Evolutionary conservation across 2,329 filamentous ascomycete genomes (phyloP).

Genomic region (Nannizziopsis barbatae): DNA sequence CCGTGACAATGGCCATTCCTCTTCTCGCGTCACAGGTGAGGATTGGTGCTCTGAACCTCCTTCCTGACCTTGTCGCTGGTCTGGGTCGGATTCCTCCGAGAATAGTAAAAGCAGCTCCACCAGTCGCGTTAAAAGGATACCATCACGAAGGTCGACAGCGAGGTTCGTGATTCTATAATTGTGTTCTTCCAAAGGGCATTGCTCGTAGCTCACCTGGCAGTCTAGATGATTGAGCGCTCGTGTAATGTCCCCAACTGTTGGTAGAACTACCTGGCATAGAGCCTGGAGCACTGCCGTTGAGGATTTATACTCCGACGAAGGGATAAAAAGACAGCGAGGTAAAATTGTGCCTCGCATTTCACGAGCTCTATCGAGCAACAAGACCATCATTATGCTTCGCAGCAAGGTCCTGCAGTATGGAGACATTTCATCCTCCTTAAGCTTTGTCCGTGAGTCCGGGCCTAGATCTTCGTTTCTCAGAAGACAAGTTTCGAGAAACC

Average conservation of each 20-base stretch:
- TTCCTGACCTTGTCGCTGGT: constrained; percentile 20
- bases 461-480: constrained; percentile 45
- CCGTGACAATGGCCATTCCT: constrained; percentile 42
- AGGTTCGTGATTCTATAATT: constrained; percentile 49
- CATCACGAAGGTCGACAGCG: constrained; percentile 52
- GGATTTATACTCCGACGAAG: constrained; percentile 44
- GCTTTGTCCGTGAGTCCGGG: constrained; percentile 15
- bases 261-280: constrained; percentile 44
- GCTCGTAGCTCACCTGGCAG: constrained; percentile 45
- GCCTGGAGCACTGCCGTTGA: constrained; percentile 44
- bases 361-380: constrained; percentile 48
- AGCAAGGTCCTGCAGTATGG: constrained; percentile 47
- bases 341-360: constrained; percentile 23
- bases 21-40: constrained; percentile 23
- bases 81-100: constrained; percentile 24
- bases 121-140: constrained; percentile 48
- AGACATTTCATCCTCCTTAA: constrained; percentile 35
- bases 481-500: constrained; percentile 47
- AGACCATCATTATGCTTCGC: constrained; percentile 49
- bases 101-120: constrained; percentile 47
- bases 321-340: constrained; percentile 41
- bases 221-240: constrained; percentile 46
- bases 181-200: constrained; percentile 50
- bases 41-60: constrained; percentile 10
- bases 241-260: constrained; percentile 47